Conservation (phyloP, 2,329 filamentous ascomycete species). For the Cladobotryum protrusum region DNA sequence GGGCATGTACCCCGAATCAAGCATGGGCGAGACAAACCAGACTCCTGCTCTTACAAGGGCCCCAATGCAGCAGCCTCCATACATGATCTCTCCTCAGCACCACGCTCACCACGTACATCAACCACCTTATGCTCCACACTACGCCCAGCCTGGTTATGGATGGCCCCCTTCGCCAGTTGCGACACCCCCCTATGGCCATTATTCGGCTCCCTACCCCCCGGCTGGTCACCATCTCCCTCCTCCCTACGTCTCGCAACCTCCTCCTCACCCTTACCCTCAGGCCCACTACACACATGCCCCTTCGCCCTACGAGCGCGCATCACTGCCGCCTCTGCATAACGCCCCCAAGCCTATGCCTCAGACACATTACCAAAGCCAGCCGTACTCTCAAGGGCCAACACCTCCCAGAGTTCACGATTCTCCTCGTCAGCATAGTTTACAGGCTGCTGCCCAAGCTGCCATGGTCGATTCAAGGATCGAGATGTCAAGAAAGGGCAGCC, state of each 20-base stretch:
- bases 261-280: slow-evolving; percentile 23
- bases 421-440: slow-evolving; percentile 39
- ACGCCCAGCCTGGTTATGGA: slow-evolving; percentile 39
- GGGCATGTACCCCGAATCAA: slow-evolving; percentile 96
- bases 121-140: slow-evolving; percentile 33
- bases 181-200: slow-evolving; percentile 48
- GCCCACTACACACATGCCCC: slow-evolving; percentile 19
- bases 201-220: slow-evolving; percentile 32
- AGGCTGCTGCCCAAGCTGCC: slow-evolving; percentile 37
- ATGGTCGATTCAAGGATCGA: slow-evolving; percentile 34
- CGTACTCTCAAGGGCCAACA: slow-evolving; percentile 28
- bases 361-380: slow-evolving; percentile 27
- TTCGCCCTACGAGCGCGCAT: slow-evolving; percentile 26
- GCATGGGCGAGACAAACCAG: slow-evolving; percentile 75
- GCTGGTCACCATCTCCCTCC: slow-evolving; percentile 23
- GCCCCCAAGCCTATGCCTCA: slow-evolving; percentile 21
- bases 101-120: slow-evolving; percentile 23
- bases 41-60: slow-evolving; percentile 75
- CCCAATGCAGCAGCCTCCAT: slow-evolving; percentile 50
- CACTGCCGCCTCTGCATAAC: slow-evolving; percentile 32
- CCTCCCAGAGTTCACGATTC: slow-evolving; percentile 33
- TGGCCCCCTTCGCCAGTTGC: slow-evolving; percentile 53
- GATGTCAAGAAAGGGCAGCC: slow-evolving; percentile 29
- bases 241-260: slow-evolving; percentile 23
- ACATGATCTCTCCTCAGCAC: slow-evolving; percentile 31